phyloP scores from a whole-genome alignment of 768 basidiomycete genomes.

The Leccinum incarnatum region DNA sequence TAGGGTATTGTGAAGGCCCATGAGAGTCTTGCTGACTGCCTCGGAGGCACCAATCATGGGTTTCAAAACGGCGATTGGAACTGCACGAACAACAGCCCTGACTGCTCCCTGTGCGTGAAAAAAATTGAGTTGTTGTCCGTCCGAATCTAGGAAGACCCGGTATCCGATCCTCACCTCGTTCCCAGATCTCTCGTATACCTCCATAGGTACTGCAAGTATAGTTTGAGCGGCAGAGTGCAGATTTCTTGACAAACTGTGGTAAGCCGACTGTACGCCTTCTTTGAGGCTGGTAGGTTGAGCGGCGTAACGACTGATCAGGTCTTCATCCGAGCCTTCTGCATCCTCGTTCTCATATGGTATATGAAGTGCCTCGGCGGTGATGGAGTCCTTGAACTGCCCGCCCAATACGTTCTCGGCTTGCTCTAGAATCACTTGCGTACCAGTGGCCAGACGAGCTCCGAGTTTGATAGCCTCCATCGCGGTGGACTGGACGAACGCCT shows the following conservation, averaged over 20 bases:
- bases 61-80: constrained; percentile 94
- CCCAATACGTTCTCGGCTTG: constrained; percentile 91
- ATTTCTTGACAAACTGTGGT: constrained; percentile 82
- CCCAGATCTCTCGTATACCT: constrained; percentile 93
- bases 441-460: constrained; percentile 90
- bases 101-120: constrained; percentile 69
- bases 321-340: constrained; percentile 39
- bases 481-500: constrained; percentile 89
- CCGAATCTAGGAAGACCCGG: background rate
- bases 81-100: constrained; percentile 91
- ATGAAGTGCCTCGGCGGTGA: constrained; percentile 68
- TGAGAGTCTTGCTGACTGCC: constrained; percentile 91
- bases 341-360: constrained; percentile 34
- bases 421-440: constrained; percentile 96
- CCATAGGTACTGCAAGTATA: constrained; percentile 98
- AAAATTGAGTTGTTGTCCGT: background rate
- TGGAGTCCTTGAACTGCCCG: constrained; percentile 62
- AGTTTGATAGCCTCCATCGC: constrained; percentile 95
- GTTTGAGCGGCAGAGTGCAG: constrained; percentile 95
- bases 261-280: constrained; percentile 91
- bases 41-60: constrained; percentile 99
- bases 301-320: constrained; percentile 84
- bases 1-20: constrained; percentile 90
- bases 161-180: constrained; percentile 61
- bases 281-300: constrained; percentile 81